Evolutionary conservation across 2,329 filamentous ascomycete species (phyloP).

Genomic region (Aspergillus nomiae): DNA sequence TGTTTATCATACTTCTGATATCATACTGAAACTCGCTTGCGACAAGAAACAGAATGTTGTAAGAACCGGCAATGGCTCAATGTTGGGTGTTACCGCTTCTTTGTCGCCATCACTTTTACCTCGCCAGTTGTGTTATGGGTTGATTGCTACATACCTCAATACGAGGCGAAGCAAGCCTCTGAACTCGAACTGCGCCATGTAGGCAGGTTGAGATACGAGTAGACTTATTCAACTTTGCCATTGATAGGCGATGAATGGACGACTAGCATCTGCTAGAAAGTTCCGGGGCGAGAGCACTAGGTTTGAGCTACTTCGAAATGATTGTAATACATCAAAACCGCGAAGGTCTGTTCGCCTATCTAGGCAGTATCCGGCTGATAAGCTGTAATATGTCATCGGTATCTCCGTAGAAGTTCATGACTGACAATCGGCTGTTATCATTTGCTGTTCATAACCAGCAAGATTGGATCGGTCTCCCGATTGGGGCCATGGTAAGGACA

Average conservation of each 20-base stretch:
- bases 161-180: neutral
- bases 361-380: neutral
- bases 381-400: neutral
- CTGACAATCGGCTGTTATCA: neutral
- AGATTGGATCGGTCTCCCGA: neutral
- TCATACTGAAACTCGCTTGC: slow-evolving; percentile 3
- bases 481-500: neutral
- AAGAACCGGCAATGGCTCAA: neutral
- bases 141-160: neutral
- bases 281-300: neutral
- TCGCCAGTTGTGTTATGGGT: neutral
- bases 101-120: neutral
- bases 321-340: neutral
- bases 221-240: neutral
- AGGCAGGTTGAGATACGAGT: neutral
- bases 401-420: neutral
- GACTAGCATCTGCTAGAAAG: neutral
- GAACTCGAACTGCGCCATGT: neutral
- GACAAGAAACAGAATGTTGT: neutral
- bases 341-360: neutral
- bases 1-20: slow-evolving; percentile 5
- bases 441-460: neutral
- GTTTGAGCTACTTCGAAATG: neutral
- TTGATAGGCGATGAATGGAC: neutral
- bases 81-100: neutral